phyloP scores from a whole-genome alignment of 2,329 filamentous ascomycete species.

The Alternaria dauci region DNA sequence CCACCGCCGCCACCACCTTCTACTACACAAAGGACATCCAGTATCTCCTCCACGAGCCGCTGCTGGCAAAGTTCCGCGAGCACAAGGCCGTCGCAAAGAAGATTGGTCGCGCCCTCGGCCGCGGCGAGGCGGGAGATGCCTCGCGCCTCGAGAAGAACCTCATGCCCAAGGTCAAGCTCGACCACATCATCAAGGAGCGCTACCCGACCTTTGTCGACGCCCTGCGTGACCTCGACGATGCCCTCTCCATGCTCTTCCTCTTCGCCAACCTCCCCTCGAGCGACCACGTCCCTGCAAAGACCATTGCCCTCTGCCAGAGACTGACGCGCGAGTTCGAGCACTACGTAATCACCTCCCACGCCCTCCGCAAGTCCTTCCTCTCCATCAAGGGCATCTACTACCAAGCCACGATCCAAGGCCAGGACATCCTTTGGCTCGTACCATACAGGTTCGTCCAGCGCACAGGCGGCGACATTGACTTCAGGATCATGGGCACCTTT shows the following conservation, averaged over 20 bases:
- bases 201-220: conserved; percentile 98
- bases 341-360: conserved; percentile 92
- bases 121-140: conserved; percentile 90
- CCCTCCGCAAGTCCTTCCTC: conserved; percentile 92
- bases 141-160: conserved; percentile 89
- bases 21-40: conserved; percentile 95
- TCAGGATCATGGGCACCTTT: conserved; percentile 99
- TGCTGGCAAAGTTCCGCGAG: conserved; percentile 93
- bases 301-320: conserved; percentile 92
- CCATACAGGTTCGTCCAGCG: conserved; percentile 98
- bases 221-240: conserved; percentile 93
- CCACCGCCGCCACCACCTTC: conserved; percentile 91
- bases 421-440: conserved; percentile 96
- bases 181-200: conserved; percentile 97
- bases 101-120: conserved; percentile 89
- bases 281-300: conserved; percentile 88
- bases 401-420: conserved; percentile 94
- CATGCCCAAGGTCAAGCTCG: conserved; percentile 87
- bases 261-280: conserved; percentile 97
- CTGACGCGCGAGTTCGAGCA: conserved; percentile 96
- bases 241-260: conserved; percentile 93
- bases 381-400: conserved; percentile 99
- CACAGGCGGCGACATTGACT: conserved; percentile 93
- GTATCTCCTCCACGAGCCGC: conserved; percentile 95
- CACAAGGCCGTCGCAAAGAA: conserved; percentile 98